Evolutionary conservation across 345 rosid genomes (phyloP).

Genomic region (Euclidium syriacum): DNA sequence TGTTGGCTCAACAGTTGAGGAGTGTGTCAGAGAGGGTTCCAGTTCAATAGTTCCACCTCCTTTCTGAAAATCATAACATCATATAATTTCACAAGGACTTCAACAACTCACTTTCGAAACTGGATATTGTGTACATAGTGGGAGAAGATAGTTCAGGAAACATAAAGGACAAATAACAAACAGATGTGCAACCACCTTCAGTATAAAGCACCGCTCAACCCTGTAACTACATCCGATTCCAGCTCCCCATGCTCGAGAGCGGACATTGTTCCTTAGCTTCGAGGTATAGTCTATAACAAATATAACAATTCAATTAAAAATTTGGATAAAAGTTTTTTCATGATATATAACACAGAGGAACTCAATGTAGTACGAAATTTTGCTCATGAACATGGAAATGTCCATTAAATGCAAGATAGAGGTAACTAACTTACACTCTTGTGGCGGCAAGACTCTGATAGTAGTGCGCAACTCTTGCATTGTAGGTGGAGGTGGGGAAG

Average conservation of each 20-base stretch:
- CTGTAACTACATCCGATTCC: constrained; percentile 97
- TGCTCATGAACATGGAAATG: neutral
- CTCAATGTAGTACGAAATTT: neutral
- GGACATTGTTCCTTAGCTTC: constrained; percentile 93
- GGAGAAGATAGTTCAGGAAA: neutral
- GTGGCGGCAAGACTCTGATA: constrained; percentile 78
- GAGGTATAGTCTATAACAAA: constrained; percentile 75
- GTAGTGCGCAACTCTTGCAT: constrained; percentile 91
- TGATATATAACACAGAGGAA: neutral
- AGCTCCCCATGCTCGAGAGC: constrained; percentile 99
- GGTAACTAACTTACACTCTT: constrained; percentile 64
- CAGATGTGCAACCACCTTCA: constrained; percentile 58
- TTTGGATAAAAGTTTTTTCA: neutral
- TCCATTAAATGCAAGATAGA: neutral
- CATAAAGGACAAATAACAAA: neutral
- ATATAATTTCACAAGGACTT: neutral
- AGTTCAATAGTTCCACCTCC: constrained; percentile 96
- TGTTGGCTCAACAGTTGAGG: constrained; percentile 94
- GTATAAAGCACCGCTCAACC: constrained; percentile 92
- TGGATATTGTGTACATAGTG: neutral
- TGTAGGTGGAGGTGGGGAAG: constrained; percentile 93
- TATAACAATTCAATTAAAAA: neutral
- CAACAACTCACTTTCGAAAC: neutral
- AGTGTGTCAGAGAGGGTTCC: constrained; percentile 91
- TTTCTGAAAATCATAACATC: constrained; percentile 53